Evolutionary conservation across 768 basidiomycete species (phyloP), one percentile per base, ranked within the genome.

Genomic region (Dioszegia crocea): DNA sequence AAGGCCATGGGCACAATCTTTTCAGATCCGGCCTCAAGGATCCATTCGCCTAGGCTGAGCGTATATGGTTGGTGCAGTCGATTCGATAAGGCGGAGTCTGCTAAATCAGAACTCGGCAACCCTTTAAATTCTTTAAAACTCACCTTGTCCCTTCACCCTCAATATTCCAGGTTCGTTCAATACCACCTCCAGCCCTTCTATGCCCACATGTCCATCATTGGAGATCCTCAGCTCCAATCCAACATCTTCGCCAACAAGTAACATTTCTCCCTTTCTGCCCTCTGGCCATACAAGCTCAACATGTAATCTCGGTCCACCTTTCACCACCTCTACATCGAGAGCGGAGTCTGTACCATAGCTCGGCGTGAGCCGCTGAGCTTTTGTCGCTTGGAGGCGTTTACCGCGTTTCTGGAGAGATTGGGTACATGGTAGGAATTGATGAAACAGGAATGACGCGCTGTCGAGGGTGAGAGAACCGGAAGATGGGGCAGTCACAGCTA

Each of bases 321-420:
- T 81, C 45, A 84, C 83, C 11, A 96, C 83, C 11, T 84, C 80
- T 4, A 87, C 79, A 33, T 79, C 79, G 63, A 89, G 80, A 30
- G 82, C 66, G 6, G 82, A 74, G 70, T 94, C 87, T 10, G 85
- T 81, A 10, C 85, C 86, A 71, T 94, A 93, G 1, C 84, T 83
- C 11, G 84, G 84, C 27, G 74, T 80, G 62, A 86, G 84, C 45
- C 86, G 80, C 65, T 93, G 88, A 14, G 82, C 78, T 29, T 82
- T 81, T 2, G 91, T 91, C 53, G 85, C 83, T 52, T 92, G 84
- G 11, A 96, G 79, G 50, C 91, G 80, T 44, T 81, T 83, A 14
- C 92, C 91, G n/a, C 84, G 85, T 31, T 80, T 81, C 9, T 83
- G 80, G 2, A 92, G 80, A 0, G 84, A 78, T 73, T 93, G 91